These are phyloP conservation scores for Emmonsiellopsis sp. DNA, from an alignment of 2,329 filamentous ascomycete species.

Conservation along the genomic window DNA sequence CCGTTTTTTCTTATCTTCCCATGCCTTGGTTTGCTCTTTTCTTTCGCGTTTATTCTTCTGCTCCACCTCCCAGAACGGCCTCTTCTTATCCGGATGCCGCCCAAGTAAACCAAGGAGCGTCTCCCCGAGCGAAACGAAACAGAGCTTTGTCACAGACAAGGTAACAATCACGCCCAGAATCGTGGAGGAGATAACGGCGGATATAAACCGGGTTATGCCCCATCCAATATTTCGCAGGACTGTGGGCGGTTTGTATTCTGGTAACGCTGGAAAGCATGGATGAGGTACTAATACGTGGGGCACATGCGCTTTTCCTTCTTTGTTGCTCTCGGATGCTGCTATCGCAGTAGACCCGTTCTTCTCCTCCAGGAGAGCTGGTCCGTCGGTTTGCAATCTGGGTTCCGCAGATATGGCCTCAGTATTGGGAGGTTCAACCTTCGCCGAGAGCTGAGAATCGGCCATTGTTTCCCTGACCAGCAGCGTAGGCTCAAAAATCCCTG, in stretches of 20 bases:
- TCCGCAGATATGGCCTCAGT: background rate
- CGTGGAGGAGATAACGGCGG: slow-evolving; percentile 46
- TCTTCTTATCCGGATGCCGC: slow-evolving; percentile 43
- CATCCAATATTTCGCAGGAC: too few species aligned
- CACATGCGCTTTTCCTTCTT: background rate
- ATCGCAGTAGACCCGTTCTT: background rate
- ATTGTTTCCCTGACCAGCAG: background rate
- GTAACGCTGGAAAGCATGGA: too few species aligned
- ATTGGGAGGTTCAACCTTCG: background rate
- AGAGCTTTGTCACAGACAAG: slow-evolving; percentile 60
- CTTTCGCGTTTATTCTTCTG: slow-evolving; percentile 48
- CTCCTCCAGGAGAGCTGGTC: background rate
- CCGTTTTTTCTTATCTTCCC: slow-evolving; percentile 44
- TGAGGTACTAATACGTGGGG: background rate
- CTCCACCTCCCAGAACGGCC: slow-evolving; percentile 71
- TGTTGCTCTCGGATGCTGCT: background rate
- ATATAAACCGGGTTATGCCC: too few species aligned
- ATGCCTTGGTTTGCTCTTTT: slow-evolving; percentile 49
- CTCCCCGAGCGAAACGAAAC: slow-evolving; percentile 44
- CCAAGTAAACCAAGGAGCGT: slow-evolving; percentile 48
- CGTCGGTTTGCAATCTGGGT: background rate
- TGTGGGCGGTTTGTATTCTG: too few species aligned
- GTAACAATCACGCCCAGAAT: slow-evolving; percentile 70
- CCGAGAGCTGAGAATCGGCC: background rate
- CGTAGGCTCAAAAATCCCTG: background rate